Percentiles rank a stretch among this genome's conserved stretches.
Conservation (phyloP, 106 monocot genomes). For the Acorus calamus region DNA sequence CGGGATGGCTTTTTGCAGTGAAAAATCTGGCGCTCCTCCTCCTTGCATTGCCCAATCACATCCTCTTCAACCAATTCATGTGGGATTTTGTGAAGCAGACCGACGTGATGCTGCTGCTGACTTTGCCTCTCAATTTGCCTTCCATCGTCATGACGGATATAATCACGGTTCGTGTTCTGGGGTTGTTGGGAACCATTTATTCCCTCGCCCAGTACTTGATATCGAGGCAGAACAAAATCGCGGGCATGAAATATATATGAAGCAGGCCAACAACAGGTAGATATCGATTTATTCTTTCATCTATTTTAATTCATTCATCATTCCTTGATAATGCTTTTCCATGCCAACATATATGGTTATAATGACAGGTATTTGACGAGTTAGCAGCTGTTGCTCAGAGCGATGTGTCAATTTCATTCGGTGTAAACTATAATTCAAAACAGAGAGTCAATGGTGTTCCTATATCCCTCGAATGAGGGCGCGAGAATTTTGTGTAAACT, state of each 20-base stretch:
- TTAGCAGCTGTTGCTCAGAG: too few species aligned
- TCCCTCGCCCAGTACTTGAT: conserved; percentile 76
- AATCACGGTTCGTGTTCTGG: conserved; percentile 65
- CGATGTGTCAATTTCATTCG: too few species aligned
- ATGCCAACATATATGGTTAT: too few species aligned
- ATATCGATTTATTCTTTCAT: too few species aligned
- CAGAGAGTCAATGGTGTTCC: too few species aligned
- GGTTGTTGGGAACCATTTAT: conserved; percentile 71
- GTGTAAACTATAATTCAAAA: too few species aligned
- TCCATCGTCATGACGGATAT: conserved; percentile 86
- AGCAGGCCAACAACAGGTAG: neutral
- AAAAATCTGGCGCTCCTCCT: conserved; percentile 88
- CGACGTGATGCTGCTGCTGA: conserved; percentile 67
- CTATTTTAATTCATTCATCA: too few species aligned
- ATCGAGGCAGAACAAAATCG: conserved; percentile 83
- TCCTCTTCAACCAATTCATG: conserved; percentile 97
- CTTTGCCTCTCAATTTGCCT: conserved; percentile 92
- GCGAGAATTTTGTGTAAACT: too few species aligned
- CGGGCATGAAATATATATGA: conserved; percentile 97
- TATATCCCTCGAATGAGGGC: too few species aligned
- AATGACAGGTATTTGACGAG: too few species aligned
- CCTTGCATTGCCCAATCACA: conserved; percentile 88
- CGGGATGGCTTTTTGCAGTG: conserved; percentile 89
- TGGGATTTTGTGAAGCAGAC: conserved; percentile 99
- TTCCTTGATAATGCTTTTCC: too few species aligned